These are phyloP conservation scores for Xylariaceae sp. DNA, from an alignment of 2,329 filamentous ascomycete species.

Conservation along the genomic window DNA sequence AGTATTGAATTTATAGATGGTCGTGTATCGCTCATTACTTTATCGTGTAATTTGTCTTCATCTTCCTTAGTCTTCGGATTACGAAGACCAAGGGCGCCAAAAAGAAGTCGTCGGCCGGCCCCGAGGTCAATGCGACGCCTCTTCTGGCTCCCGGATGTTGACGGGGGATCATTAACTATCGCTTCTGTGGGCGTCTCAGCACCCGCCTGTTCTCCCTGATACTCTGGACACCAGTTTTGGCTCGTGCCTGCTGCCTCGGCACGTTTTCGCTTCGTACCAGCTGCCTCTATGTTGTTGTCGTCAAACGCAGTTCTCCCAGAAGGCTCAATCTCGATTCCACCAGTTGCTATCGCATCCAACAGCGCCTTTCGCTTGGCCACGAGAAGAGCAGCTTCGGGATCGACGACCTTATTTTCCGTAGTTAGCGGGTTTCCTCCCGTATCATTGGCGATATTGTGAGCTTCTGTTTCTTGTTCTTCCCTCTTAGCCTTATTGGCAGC, in stretches of 20 bases:
- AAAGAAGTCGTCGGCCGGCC: constrained; percentile 71
- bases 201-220: constrained; percentile 2
- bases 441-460: neutral
- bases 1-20: constrained; percentile 47
- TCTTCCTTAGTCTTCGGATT: constrained; percentile 72
- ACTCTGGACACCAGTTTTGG: too few relatives aligned
- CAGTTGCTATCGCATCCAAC: constrained; percentile 55
- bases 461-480: constrained; percentile 26
- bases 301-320: constrained; percentile 20
- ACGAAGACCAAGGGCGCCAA: constrained; percentile 73
- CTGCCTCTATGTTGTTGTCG: neutral
- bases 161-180: constrained; percentile 16
- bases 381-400: constrained; percentile 49
- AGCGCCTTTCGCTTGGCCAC: constrained; percentile 57
- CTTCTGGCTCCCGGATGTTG: constrained; percentile 36
- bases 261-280: constrained; percentile 35
- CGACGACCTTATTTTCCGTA: constrained; percentile 20
- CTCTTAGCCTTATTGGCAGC: constrained; percentile 43
- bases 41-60: constrained; percentile 65
- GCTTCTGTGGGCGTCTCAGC: constrained; percentile 12
- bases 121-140: constrained; percentile 53
- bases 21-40: constrained; percentile 61
- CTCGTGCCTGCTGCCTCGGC: constrained; percentile 5
- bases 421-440: neutral
- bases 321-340: constrained; percentile 55